phyloP scores from a whole-genome alignment of 2,329 filamentous ascomycete genomes.

The Neonectria coccinea region DNA sequence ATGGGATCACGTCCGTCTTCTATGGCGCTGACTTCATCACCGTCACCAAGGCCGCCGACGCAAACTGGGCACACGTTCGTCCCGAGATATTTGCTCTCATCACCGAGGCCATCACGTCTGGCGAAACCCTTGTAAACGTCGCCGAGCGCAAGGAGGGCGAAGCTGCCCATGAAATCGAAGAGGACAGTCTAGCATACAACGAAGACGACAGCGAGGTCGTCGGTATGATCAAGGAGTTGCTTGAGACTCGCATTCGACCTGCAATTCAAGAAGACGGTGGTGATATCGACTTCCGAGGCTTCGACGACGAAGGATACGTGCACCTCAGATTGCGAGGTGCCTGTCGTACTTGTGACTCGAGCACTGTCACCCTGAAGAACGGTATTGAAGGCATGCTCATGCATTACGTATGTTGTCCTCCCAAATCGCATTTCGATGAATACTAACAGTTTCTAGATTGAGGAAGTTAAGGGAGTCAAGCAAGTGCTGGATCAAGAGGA shows the following conservation, averaged over 20 bases:
- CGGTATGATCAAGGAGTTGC: constrained; percentile 97
- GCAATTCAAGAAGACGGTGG: constrained; percentile 98
- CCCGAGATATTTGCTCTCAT: constrained; percentile 96
- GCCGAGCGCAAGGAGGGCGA: constrained; percentile 70
- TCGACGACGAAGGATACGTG: constrained; percentile 84
- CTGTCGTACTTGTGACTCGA: constrained; percentile 95
- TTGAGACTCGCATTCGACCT: constrained; percentile 94
- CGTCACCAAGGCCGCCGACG: constrained; percentile 88
- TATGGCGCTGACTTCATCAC: constrained; percentile 97
- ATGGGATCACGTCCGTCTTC: constrained; percentile 94
- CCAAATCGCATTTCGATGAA: neutral
- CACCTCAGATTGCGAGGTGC: constrained; percentile 88
- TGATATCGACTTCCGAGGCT: constrained; percentile 95
- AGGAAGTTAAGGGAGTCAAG: constrained; percentile 92
- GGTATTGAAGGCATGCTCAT: constrained; percentile 99
- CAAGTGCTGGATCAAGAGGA: constrained; percentile 94
- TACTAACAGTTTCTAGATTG: constrained; percentile 73
- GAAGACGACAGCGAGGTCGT: constrained; percentile 95
- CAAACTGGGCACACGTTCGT: constrained; percentile 94
- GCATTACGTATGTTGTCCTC: constrained; percentile 78
- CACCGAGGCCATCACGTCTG: constrained; percentile 89
- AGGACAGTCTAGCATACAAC: constrained; percentile 83
- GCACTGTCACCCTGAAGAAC: constrained; percentile 95
- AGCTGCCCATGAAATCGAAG: constrained; percentile 54
- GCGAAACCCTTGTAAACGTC: constrained; percentile 82